Conservation (phyloP, 225 moss, liverwort and hornwort species). For the Sphagnum contortum region DNA sequence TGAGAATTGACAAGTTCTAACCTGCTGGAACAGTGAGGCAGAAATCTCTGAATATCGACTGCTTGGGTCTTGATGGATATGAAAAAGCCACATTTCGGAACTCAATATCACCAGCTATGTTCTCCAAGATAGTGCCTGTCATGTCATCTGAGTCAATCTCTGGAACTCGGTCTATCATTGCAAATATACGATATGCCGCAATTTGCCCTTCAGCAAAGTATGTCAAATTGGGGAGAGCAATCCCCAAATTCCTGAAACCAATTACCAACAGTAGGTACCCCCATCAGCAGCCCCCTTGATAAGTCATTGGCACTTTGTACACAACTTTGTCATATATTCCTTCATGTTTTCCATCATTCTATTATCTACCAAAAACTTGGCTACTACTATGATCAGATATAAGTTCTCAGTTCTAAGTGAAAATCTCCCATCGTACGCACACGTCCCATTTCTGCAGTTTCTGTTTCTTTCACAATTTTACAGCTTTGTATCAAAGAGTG, state of each 20-base stretch:
- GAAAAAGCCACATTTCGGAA: constrained; percentile 26
- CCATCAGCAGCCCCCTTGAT: background rate
- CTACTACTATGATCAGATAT: too few relatives aligned
- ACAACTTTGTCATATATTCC: too few relatives aligned
- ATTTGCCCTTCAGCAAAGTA: constrained; percentile 63
- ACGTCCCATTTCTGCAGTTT: too few relatives aligned
- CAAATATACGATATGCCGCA: constrained; percentile 61
- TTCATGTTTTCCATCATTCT: too few relatives aligned
- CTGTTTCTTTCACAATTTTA: too few relatives aligned
- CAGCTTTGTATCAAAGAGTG: too few relatives aligned
- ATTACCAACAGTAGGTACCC: background rate
- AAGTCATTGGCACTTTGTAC: background rate
- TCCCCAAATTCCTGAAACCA: constrained; percentile 55
- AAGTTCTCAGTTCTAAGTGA: too few relatives aligned
- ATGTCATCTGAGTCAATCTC: constrained; percentile 54
- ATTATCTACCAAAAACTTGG: background rate
- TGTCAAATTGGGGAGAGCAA: constrained; percentile 52
- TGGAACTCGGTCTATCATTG: constrained; percentile 65
- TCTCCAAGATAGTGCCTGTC: constrained; percentile 33
- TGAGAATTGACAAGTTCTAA: background rate
- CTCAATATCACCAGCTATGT: constrained; percentile 45
- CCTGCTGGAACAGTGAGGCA: constrained; percentile 28
- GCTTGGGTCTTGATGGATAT: constrained; percentile 37
- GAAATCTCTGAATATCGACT: constrained; percentile 33
- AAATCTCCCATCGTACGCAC: too few relatives aligned